Conservation (phyloP, 257 asterid species). For the Scutellaria barbata region DNA sequence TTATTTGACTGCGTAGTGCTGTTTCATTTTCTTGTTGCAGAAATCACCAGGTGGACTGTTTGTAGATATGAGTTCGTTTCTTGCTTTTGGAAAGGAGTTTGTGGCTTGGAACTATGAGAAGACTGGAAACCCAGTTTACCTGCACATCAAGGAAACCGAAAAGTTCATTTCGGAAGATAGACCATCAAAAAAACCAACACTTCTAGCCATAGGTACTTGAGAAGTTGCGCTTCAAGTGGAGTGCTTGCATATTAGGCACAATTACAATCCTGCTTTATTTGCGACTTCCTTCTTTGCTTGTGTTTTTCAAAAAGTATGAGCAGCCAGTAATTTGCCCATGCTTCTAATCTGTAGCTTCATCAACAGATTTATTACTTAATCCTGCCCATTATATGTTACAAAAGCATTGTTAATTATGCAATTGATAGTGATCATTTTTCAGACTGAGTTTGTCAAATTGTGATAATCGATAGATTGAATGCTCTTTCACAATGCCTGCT, state of each 20-base stretch:
- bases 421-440: conserved; percentile 3
- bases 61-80: conserved; percentile 87
- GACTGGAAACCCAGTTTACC: conserved; percentile 83
- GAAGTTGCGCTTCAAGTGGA: background rate
- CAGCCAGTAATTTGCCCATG: background rate
- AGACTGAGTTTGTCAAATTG: conserved; percentile 11
- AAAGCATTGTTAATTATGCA: background rate
- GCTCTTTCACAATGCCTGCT: conserved; percentile 2
- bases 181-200: conserved; percentile 94
- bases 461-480: conserved; percentile 7
- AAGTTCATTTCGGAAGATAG: conserved; percentile 82
- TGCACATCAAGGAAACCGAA: conserved; percentile 75
- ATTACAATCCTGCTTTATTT: background rate
- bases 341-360: background rate
- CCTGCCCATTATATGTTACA: conserved; percentile 15
- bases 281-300: background rate
- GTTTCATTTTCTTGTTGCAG: conserved; percentile 46
- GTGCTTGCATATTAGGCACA: conserved; percentile 11
- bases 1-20: background rate
- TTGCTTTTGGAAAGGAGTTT: conserved; percentile 93
- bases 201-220: conserved; percentile 82
- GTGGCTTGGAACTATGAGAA: conserved; percentile 92
- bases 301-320: background rate
- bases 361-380: background rate
- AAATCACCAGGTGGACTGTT: conserved; percentile 87